These are phyloP conservation scores for Coemansia sp. DNA, from an alignment of 192 early-diverging fungal species.

Conservation along the genomic window DNA sequence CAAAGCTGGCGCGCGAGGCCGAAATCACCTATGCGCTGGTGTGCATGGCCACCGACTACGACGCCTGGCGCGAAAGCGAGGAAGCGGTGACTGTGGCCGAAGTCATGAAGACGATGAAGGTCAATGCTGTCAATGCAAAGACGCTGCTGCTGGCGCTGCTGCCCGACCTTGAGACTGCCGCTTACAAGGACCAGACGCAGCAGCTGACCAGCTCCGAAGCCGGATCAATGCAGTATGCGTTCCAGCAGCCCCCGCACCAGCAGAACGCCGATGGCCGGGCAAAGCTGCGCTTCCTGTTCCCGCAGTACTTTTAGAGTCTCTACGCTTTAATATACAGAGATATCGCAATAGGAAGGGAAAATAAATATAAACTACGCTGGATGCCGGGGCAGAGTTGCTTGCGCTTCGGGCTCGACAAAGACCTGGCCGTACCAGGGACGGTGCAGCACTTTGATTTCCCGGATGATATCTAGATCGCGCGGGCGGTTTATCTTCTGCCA, in stretches of 20 bases:
- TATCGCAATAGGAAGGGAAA: not conserved
- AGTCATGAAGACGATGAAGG: conserved; percentile 84
- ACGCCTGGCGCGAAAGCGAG: conserved; percentile 78
- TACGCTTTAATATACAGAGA: not conserved
- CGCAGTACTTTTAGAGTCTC: conserved; percentile 60
- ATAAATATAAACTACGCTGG: conserved; percentile 8
- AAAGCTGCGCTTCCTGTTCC: conserved; percentile 83
- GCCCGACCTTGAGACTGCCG: conserved; percentile 67
- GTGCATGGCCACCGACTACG: conserved; percentile 99
- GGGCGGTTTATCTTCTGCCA: conserved; percentile 65
- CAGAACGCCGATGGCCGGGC: conserved; percentile 63
- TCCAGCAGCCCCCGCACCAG: conserved; percentile 79
- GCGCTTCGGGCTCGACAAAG: conserved; percentile 45
- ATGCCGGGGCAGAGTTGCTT: conserved; percentile 14
- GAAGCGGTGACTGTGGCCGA: conserved; percentile 83
- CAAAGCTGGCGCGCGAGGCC: conserved; percentile 95
- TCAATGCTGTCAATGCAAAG: conserved; percentile 83
- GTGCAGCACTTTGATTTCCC: conserved; percentile 56
- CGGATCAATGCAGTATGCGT: conserved; percentile 79
- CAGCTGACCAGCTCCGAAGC: conserved; percentile 61
- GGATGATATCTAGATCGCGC: conserved; percentile 63
- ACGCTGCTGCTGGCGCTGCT: conserved; percentile 72
- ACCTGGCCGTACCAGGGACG: conserved; percentile 56
- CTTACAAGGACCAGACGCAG: conserved; percentile 55
- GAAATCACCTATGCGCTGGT: conserved; percentile 98